These are phyloP conservation scores for Oxyria digyna DNA, from an alignment of 148 eudicot species.

Conservation along the genomic window DNA sequence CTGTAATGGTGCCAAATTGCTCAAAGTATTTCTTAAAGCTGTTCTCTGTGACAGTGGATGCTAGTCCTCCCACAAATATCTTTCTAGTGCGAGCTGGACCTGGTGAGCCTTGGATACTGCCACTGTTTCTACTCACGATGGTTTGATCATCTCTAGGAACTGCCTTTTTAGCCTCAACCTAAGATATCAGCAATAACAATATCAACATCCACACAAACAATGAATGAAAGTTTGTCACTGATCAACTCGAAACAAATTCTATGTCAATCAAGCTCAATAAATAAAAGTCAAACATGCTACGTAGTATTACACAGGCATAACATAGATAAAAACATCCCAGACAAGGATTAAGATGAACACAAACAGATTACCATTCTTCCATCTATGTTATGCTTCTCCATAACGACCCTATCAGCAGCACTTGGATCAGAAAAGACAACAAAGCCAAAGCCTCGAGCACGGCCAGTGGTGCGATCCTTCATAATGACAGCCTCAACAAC, in stretches of 20 bases:
- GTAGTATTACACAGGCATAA: not conserved
- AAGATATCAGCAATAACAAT: not conserved
- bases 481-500: constrained; percentile 35
- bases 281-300: not conserved
- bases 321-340: not conserved
- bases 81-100: constrained; percentile 9
- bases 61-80: constrained; percentile 15
- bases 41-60: constrained; percentile 13
- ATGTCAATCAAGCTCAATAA: too few species aligned
- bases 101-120: constrained; percentile 9
- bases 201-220: not conserved
- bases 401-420: constrained; percentile 30
- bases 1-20: constrained; percentile 10
- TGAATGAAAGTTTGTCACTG: not conserved
- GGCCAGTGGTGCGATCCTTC: constrained; percentile 36
- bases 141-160: constrained; percentile 13
- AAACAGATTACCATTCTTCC: constrained; percentile 24
- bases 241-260: not conserved
- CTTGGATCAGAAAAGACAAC: constrained; percentile 27
- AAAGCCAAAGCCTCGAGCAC: constrained; percentile 43
- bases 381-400: constrained; percentile 33
- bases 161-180: constrained; percentile 16
- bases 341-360: too few species aligned
- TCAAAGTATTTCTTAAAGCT: constrained; percentile 15
- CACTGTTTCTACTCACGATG: constrained; percentile 5